Base-by-base conservation (phyloP, 768 basidiomycete species). In the Collybia sp. region DNA sequence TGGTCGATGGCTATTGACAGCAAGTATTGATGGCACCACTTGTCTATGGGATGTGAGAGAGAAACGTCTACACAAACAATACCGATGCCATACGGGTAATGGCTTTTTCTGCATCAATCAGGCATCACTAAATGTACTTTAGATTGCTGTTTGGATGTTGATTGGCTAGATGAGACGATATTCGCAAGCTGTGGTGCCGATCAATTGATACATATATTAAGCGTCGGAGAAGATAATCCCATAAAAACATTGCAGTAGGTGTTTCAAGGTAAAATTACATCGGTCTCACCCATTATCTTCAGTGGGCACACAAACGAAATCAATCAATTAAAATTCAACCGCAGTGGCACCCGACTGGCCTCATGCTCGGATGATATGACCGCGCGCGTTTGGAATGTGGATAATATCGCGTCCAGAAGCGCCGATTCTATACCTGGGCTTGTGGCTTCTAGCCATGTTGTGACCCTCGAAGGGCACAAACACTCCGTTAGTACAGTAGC, bases 351-450 rank as follows among this genome's bases (percentile, higher is more conserved):
- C 25, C 75, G 77, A 35, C 58, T 93, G 37, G 88, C 87, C 11
- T 86, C 88, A 5, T 89, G 87, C 60, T 88, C 90, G 1, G 90
- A 93, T 56, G 90, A 93, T 52, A 68, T 69, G 51, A 88, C 87
- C 0, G 83, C 85, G 15, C 80, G 85, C 32, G 75, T 92, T 54
- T 93, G 88, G 88, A 73, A 77, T 44, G 65, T 87, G 41, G 77
- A 77, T 43, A 70, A 72, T 42, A 53, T 79, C 6, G 17, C 13
- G 16, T 60, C 64, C 9, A 52, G 57, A 33, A 55, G 65, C 8
- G 51, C 55, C 18, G 72, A 76, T 30, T 55, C 58, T 42, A 72
- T 75, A 45, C 74, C 72, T 6, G 76, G 72, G 5, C 50, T 75
- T 31, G 58, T 63, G 30, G 58, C 60, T 11, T 59, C 64, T 1